Conservation (phyloP, 164 flowering plant species). For the Dillenia turbinata region DNA sequence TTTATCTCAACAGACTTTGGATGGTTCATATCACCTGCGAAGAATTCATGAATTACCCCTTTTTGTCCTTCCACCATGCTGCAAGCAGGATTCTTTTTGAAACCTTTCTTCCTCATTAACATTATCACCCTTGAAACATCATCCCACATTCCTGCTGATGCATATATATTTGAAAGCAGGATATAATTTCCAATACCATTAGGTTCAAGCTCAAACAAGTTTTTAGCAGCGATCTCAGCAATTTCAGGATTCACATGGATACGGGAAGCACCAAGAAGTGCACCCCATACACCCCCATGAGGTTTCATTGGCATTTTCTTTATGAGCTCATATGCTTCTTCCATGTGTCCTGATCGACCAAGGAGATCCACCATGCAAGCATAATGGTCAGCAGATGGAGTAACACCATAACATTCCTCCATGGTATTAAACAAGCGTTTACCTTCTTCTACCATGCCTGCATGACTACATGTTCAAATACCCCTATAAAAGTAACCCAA, state of each 20-base stretch:
- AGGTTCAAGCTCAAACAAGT: conserved; percentile 30
- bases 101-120: conserved; percentile 18
- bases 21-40: conserved; percentile 28
- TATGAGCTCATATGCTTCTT: conserved; percentile 22
- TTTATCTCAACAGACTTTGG: conserved; percentile 22
- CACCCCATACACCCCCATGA: conserved; percentile 30
- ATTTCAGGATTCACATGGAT: conserved; percentile 22
- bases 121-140: conserved; percentile 18
- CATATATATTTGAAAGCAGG: conserved; percentile 21
- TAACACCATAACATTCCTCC: conserved; percentile 22
- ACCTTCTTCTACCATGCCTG: conserved; percentile 31
- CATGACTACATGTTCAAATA: conserved; percentile 35
- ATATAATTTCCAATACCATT: conserved; percentile 22
- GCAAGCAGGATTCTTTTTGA: conserved; percentile 23
- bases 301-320: conserved; percentile 18
- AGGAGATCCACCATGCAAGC: conserved; percentile 29
- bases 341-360: conserved; percentile 24
- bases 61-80: conserved; percentile 28
- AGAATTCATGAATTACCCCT: conserved; percentile 28
- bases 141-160: conserved; percentile 25
- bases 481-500: conserved; percentile 28
- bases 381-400: conserved; percentile 24
- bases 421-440: conserved; percentile 15
- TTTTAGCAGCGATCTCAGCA: conserved; percentile 29
- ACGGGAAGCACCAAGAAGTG: conserved; percentile 30